These are phyloP conservation scores for Pestalotiopsis sp. DNA, from an alignment of 2,329 filamentous ascomycete species.

Conservation along the genomic window DNA sequence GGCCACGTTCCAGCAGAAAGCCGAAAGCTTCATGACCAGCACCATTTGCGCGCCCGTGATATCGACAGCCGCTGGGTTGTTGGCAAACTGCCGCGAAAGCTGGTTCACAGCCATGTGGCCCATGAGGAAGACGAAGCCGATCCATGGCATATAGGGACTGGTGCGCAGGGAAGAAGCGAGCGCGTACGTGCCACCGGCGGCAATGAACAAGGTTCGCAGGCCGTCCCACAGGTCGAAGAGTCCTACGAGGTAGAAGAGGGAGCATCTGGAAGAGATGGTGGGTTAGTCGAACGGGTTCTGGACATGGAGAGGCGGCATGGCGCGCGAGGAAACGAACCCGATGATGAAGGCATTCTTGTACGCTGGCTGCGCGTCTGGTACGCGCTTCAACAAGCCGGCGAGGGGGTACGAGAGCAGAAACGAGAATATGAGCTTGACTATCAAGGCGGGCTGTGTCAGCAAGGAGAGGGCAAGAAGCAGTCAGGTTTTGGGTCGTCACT, in stretches of 20 bases:
- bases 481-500: conserved; percentile 18
- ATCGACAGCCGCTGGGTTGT: conserved; percentile 71
- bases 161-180: conserved; percentile 79
- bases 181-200: conserved; percentile 76
- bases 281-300: background rate
- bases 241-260: conserved; percentile 89
- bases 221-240: conserved; percentile 93
- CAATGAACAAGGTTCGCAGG: conserved; percentile 76
- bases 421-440: conserved; percentile 85
- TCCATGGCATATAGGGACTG: conserved; percentile 96
- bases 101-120: conserved; percentile 92
- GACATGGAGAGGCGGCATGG: background rate
- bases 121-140: conserved; percentile 93
- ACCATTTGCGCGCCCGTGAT: conserved; percentile 99
- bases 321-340: conserved; percentile 47
- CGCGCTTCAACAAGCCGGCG: conserved; percentile 82
- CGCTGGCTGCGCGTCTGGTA: conserved; percentile 82
- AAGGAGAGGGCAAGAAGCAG: background rate
- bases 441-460: conserved; percentile 34
- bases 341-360: conserved; percentile 90
- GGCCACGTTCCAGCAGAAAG: conserved; percentile 98
- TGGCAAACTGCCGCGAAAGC: conserved; percentile 74
- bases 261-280: conserved; percentile 54
- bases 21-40: conserved; percentile 92
- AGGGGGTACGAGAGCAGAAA: conserved; percentile 93